phyloP scores from a whole-genome alignment of 75 land plant species.

The Pseudotsuga menziesii region DNA sequence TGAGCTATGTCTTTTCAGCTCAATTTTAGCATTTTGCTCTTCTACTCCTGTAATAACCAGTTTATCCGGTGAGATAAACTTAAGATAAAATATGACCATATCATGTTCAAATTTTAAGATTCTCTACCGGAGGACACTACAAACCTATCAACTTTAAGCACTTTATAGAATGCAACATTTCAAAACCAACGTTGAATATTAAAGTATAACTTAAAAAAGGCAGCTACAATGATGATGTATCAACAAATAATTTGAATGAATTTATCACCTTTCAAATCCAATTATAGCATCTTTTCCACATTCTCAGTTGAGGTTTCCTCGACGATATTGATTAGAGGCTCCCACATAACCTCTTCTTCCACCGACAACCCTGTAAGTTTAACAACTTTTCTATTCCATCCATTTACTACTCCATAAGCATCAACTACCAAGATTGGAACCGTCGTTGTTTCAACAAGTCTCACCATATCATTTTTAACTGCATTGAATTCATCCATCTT shows the following conservation, averaged over 20 bases:
- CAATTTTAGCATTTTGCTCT: conserved; percentile 76
- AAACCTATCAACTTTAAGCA: background rate
- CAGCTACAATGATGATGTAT: background rate
- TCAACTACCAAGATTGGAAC: conserved; percentile 83
- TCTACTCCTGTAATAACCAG: conserved; percentile 55
- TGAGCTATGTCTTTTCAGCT: conserved; percentile 65
- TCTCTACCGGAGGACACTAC: background rate
- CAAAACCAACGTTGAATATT: background rate
- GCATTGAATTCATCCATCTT: conserved; percentile 65
- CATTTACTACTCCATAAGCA: conserved; percentile 58
- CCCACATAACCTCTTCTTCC: conserved; percentile 60
- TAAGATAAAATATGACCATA: background rate
- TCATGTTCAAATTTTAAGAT: background rate
- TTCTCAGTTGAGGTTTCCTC: conserved; percentile 40
- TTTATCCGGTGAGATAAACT: conserved; percentile 4
- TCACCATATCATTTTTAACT: conserved; percentile 79
- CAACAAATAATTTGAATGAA: conserved; percentile 2
- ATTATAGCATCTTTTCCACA: conserved; percentile 45
- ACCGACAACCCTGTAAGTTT: conserved; percentile 65
- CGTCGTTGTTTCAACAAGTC: conserved; percentile 80
- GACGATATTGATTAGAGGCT: conserved; percentile 51
- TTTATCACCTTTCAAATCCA: conserved; percentile 53
- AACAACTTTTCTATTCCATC: conserved; percentile 76
- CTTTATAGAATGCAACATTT: background rate
- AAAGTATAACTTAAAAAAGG: background rate